Base-by-base conservation (phyloP, 2,329 filamentous ascomycete species). In the Lasiodiplodia sp. region DNA sequence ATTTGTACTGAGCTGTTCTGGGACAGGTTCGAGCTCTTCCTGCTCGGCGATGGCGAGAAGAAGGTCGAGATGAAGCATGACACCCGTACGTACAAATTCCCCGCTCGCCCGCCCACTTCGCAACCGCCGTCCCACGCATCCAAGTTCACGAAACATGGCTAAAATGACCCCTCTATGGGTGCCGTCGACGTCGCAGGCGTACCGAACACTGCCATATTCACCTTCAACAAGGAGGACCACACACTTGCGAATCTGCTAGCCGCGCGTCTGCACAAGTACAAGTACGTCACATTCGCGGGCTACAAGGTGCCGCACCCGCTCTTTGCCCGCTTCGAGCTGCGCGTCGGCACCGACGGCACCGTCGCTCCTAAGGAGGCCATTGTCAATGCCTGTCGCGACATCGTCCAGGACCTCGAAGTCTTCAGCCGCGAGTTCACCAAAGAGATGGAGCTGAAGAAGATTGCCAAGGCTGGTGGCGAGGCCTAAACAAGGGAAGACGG, bases 221-320 rank as follows among this genome's bases (percentile, higher is more conserved):
- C 93, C 69, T 90, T 99, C 82, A 93, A 93, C 82, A 98, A 97
- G 81, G 96, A 99, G 80, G 96, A 99, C 75, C 95, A 97, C 82
- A 97, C 95, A 1, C 88, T 99, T 31, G 96, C 91, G 74, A 97
- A 99, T 80, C 86, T 99, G 68, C 87, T 99, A 68, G 88, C 91
- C 58, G 90, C 93, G 76, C 92, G 95, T 75, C 91, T 99, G 68
- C 90, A 96, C 82, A 90, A 92, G 79, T 91, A 93, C 75, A 87
- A 89, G 21, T 91, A 96, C 78, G 92, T 99, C 74, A 85, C 91
- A 74, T 97, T 98, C 86, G 90, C 94, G 69, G 96, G 92, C 14
- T 99, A 99, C 86, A 96, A 96, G 82, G 89, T 87, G 53, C 78
- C 79, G 49, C 79, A 82, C 76, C 73, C 80, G 37, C 75, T 82